A percentile compares a stretch with the other conserved stretches of the same genome.
Evolutionary conservation across 2,329 filamentous ascomycete species (phyloP).

Genomic region (Dothidotthia symphoricarpi): DNA sequence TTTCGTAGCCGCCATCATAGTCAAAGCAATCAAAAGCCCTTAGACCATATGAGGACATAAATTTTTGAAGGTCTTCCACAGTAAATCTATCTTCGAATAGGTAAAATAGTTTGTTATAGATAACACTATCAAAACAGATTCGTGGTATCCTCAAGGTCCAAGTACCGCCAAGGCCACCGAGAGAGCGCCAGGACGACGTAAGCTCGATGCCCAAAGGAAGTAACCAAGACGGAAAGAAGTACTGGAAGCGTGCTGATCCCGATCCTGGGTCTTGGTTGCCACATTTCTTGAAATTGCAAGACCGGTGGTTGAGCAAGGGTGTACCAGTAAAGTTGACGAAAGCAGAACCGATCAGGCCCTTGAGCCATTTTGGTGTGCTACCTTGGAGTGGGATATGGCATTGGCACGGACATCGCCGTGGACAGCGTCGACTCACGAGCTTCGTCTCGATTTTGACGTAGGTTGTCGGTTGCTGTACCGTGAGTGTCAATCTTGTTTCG

Average conservation of each 20-base stretch:
- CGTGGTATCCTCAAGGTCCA: conserved; percentile 2
- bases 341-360: background rate
- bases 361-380: background rate
- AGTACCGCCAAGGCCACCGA: background rate
- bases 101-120: no score
- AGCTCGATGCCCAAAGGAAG: background rate
- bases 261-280: background rate
- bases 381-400: conserved; percentile 1
- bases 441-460: background rate
- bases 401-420: conserved; percentile 1
- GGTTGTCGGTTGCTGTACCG: background rate
- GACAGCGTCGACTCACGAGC: background rate
- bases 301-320: background rate
- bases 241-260: background rate
- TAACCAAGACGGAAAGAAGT: conserved; percentile 1
- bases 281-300: conserved; percentile 1
- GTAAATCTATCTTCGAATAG: no score
- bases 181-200: background rate
- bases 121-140: no score
- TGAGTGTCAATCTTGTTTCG: no score
- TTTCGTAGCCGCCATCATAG: no score
- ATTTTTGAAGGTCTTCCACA: no score
- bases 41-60: no score
- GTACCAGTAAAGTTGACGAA: background rate
- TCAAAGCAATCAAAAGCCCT: no score